Evolutionary conservation across 768 basidiomycete species (phyloP).

Genomic region (Leccinum subgranulosum): DNA sequence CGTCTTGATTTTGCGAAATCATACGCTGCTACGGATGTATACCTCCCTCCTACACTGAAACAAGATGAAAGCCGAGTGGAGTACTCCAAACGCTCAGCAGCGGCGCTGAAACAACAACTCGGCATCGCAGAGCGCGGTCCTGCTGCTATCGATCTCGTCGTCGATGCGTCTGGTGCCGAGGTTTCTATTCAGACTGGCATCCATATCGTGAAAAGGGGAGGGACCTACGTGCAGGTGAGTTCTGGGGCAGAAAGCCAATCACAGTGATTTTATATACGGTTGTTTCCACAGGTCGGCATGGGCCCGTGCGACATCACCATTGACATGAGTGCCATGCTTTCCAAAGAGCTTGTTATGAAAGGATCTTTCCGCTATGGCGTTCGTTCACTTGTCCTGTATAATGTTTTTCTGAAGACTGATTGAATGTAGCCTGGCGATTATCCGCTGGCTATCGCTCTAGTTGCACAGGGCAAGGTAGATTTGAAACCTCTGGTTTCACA

Average conservation of each 20-base stretch:
- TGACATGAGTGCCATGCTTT: slow-evolving; percentile 64
- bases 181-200: slow-evolving; percentile 87
- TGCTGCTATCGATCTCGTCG: slow-evolving; percentile 75
- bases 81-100: slow-evolving; percentile 73
- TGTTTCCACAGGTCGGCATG: slow-evolving; percentile 64
- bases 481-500: slow-evolving; percentile 89
- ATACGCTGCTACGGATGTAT: slow-evolving; percentile 81
- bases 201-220: slow-evolving; percentile 71
- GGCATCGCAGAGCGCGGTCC: slow-evolving; percentile 69
- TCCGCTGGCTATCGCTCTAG: slow-evolving; percentile 79
- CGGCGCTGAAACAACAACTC: slow-evolving; percentile 59
- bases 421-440: slow-evolving; percentile 73
- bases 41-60: slow-evolving; percentile 55
- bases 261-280: not conserved
- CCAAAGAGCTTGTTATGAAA: slow-evolving; percentile 78
- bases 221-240: slow-evolving; percentile 64
- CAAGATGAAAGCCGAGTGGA: slow-evolving; percentile 64
- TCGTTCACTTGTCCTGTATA: slow-evolving; percentile 22
- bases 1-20: slow-evolving; percentile 84
- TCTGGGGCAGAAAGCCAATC: slow-evolving; percentile 2
- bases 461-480: slow-evolving; percentile 76
- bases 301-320: slow-evolving; percentile 74
- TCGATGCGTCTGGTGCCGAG: slow-evolving; percentile 93
- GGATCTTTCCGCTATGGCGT: slow-evolving; percentile 94
- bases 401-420: not conserved